Evolutionary conservation across 768 basidiomycete species (phyloP).

Genomic region (Xerocomus spinulosus): DNA sequence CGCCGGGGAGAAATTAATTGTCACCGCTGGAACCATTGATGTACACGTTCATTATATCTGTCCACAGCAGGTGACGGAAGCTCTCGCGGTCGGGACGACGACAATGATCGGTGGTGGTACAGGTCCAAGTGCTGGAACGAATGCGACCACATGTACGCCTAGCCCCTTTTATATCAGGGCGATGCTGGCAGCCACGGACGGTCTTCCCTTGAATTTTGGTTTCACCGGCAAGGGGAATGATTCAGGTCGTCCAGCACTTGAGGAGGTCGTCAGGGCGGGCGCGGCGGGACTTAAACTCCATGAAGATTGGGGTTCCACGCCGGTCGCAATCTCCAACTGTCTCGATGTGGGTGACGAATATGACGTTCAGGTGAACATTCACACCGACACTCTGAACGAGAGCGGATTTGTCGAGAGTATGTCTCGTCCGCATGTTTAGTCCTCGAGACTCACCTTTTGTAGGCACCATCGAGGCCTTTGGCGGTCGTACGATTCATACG

Average conservation of each 20-base stretch:
- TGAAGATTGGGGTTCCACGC: constrained; percentile 96
- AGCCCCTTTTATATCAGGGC: constrained; percentile 83
- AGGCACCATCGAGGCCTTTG: constrained; percentile 90
- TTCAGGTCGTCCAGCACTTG: constrained; percentile 63
- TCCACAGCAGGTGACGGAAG: constrained; percentile 87
- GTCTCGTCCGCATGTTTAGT: constrained; percentile 18
- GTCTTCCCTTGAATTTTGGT: constrained; percentile 84
- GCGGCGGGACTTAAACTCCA: constrained; percentile 91
- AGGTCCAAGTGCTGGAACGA: constrained; percentile 84
- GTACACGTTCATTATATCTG: constrained; percentile 94
- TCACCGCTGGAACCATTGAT: constrained; percentile 92
- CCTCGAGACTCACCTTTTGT: neutral
- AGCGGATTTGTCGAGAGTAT: constrained; percentile 93
- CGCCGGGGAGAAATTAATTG: constrained; percentile 89
- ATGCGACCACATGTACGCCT: constrained; percentile 89
- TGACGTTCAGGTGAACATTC: constrained; percentile 94
- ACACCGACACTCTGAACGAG: constrained; percentile 96
- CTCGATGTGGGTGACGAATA: constrained; percentile 83
- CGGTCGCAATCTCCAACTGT: constrained; percentile 70
- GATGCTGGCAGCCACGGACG: constrained; percentile 92
- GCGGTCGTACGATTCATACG: constrained; percentile 88
- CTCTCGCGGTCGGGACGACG: constrained; percentile 77
- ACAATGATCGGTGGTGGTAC: constrained; percentile 97
- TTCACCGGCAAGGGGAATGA: constrained; percentile 99
- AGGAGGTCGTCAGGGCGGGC: constrained; percentile 79